These are phyloP conservation scores for Cyberlindnera saturnus DNA, from an alignment of 805 yeast species.

Conservation along the genomic window DNA sequence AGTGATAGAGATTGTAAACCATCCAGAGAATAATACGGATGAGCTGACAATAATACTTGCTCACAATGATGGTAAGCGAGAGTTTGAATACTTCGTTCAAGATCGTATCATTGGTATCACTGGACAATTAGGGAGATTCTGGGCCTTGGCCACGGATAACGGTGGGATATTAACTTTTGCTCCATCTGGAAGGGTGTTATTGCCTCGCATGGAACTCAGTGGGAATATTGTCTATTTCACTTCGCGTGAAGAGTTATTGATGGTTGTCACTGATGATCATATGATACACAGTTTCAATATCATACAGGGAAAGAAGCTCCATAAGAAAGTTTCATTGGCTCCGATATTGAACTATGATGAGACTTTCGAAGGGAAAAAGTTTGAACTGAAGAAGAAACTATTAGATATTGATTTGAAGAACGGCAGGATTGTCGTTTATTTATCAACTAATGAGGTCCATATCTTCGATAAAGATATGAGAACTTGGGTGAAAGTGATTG, in stretches of 20 bases:
- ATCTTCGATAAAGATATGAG: slow-evolving; percentile 35
- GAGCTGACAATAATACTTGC: slow-evolving; percentile 35
- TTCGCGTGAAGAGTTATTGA: slow-evolving; percentile 28
- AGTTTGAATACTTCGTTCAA: slow-evolving; percentile 37
- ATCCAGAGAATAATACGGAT: slow-evolving; percentile 24
- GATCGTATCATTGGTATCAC: slow-evolving; percentile 31
- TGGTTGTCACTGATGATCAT: slow-evolving; percentile 46
- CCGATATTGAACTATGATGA: slow-evolving; percentile 40
- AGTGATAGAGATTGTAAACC: slow-evolving; percentile 17
- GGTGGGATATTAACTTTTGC: slow-evolving; percentile 47
- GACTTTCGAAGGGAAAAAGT: slow-evolving; percentile 8
- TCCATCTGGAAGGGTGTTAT: slow-evolving; percentile 38
- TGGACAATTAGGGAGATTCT: slow-evolving; percentile 37
- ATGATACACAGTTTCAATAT: slow-evolving; percentile 47
- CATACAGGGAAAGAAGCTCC: slow-evolving; percentile 25
- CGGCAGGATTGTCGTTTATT: slow-evolving; percentile 36
- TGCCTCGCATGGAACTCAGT: slow-evolving; percentile 50
- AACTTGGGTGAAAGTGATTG: slow-evolving; percentile 44
- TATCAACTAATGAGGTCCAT: slow-evolving; percentile 35
- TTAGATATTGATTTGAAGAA: slow-evolving; percentile 29
- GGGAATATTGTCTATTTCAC: slow-evolving; percentile 34
- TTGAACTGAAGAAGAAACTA: slow-evolving; percentile 17
- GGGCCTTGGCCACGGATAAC: slow-evolving; percentile 52
- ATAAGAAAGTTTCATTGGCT: slow-evolving; percentile 45
- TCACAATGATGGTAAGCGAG: slow-evolving; percentile 27